These are phyloP conservation scores for Conticribra weissflogii DNA, from an alignment of 108 stramenopile genomes.

Conservation along the genomic window DNA sequence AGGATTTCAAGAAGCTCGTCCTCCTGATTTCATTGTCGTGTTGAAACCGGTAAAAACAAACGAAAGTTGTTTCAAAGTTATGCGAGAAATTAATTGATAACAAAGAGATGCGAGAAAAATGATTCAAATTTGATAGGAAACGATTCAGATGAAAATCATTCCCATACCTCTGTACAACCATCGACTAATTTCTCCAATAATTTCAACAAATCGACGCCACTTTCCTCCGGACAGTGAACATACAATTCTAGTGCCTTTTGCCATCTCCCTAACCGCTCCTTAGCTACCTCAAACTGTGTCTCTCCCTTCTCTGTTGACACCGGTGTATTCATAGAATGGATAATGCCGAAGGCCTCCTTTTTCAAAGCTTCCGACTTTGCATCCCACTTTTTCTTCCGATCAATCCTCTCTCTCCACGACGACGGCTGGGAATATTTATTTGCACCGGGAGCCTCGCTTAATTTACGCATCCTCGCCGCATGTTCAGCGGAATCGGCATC, in stretches of 20 bases:
- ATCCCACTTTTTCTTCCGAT: slow-evolving; percentile 34
- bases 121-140: slow-evolving; percentile 1
- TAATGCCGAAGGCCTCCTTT: slow-evolving; percentile 31
- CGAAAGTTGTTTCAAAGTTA: no score
- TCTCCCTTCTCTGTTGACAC: slow-evolving; percentile 33
- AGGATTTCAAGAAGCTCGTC: slow-evolving; percentile 75
- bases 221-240: slow-evolving; percentile 64
- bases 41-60: no score
- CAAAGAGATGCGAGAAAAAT: background rate
- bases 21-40: slow-evolving; percentile 44
- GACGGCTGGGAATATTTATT: no score
- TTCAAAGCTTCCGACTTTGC: slow-evolving; percentile 35
- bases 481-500: slow-evolving; percentile 43
- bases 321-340: slow-evolving; percentile 20
- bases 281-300: slow-evolving; percentile 60
- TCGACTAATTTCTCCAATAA: slow-evolving; percentile 73
- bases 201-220: slow-evolving; percentile 55
- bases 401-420: slow-evolving; percentile 27
- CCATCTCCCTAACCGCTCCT: slow-evolving; percentile 70
- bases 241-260: slow-evolving; percentile 81
- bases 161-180: slow-evolving; percentile 61
- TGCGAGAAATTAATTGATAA: background rate
- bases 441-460: slow-evolving; percentile 13
- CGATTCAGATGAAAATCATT: background rate
- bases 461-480: slow-evolving; percentile 27